Conservation (phyloP, 768 basidiomycete genomes). For the Tephrocybe sp. region DNA sequence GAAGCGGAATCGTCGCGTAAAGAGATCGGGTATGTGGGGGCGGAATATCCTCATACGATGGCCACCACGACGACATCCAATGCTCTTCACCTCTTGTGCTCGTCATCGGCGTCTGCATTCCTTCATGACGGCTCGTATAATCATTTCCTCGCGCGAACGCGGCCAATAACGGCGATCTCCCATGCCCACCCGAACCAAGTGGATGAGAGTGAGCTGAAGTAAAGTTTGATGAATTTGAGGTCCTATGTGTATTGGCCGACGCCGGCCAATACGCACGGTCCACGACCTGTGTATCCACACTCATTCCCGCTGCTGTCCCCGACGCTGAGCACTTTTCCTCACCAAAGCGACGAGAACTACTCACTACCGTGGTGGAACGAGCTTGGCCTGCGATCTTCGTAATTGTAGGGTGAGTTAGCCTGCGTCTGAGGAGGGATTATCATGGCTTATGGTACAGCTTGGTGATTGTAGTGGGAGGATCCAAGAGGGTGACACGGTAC, state of each 20-base stretch:
- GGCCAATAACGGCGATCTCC: neutral
- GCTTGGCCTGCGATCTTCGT: neutral
- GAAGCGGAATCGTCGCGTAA: slow-evolving; percentile 13
- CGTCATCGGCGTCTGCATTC: neutral
- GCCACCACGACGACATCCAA: slow-evolving; percentile 1
- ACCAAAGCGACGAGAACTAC: neutral
- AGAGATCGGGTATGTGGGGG: slow-evolving; percentile 11
- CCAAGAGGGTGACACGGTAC: neutral
- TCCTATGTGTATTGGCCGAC: neutral
- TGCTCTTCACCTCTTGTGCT: neutral
- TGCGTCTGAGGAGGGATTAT: neutral
- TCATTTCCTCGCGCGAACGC: neutral
- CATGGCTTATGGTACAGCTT: neutral
- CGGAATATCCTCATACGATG: neutral
- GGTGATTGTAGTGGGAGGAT: neutral
- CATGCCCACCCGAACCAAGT: neutral
- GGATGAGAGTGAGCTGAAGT: neutral
- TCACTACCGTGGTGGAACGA: neutral
- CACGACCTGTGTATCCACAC: neutral
- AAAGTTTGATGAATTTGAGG: neutral
- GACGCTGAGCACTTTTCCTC: neutral
- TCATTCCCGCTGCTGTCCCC: neutral
- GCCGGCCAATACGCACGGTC: neutral
- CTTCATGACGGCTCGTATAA: neutral
- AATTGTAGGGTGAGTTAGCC: neutral